phyloP scores from a whole-genome alignment of 2,329 filamentous ascomycete genomes.

The Bipolaris sorokiniana region DNA sequence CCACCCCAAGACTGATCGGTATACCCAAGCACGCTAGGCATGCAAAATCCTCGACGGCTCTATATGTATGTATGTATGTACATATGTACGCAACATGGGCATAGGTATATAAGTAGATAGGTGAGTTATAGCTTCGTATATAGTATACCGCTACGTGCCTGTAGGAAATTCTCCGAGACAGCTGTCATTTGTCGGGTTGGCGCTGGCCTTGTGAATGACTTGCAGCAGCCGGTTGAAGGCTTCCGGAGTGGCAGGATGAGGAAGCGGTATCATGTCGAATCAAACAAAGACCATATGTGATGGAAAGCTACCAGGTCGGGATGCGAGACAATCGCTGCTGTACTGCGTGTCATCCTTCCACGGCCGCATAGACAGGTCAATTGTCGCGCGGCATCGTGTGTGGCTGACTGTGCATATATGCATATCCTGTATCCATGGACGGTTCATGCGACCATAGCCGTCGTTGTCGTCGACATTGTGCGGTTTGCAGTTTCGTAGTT shows the following conservation, averaged over 20 bases:
- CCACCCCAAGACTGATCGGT: slow-evolving; percentile 6
- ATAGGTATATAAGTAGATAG: background rate
- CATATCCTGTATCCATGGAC: background rate
- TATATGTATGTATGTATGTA: background rate
- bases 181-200: background rate
- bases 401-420: slow-evolving; percentile 9
- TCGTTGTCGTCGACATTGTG: background rate
- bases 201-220: slow-evolving; percentile 7
- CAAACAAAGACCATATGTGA: background rate
- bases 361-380: slow-evolving; percentile 4
- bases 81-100: background rate
- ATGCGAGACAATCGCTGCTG: slow-evolving; percentile 6
- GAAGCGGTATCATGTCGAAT: background rate
- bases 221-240: slow-evolving; percentile 1
- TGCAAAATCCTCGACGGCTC: background rate
- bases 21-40: background rate
- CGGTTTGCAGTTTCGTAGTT: background rate
- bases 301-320: background rate
- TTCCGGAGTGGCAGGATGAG: background rate
- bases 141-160: background rate
- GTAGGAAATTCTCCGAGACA: background rate
- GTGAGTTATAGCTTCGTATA: background rate
- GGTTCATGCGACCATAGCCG: background rate
- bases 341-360: slow-evolving; percentile 12
- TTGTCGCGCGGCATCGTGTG: slow-evolving; percentile 5